Percentiles rank a stretch among this genome's conserved stretches.
These are phyloP conservation scores for Quercus dentata DNA, from an alignment of 306 rosid species.

Conservation along the genomic window DNA sequence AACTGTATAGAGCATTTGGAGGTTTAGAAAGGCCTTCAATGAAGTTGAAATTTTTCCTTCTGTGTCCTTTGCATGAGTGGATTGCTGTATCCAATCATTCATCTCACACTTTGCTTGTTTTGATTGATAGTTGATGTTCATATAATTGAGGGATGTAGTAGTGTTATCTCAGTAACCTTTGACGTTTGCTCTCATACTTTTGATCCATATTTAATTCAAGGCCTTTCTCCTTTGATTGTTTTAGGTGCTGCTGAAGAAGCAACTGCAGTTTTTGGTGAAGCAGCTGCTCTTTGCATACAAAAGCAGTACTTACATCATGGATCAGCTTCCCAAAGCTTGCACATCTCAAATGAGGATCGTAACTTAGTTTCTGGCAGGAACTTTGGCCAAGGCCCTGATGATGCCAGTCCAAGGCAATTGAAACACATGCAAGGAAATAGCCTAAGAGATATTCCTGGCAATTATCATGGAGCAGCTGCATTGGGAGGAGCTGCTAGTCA, in stretches of 20 bases:
- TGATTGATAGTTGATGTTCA: neutral
- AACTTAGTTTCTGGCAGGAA: conserved; percentile 53
- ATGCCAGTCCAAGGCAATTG: conserved; percentile 60
- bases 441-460: conserved; percentile 71
- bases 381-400: conserved; percentile 47
- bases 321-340: conserved; percentile 45
- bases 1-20: too few relatives aligned
- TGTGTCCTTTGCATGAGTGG: too few relatives aligned
- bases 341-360: conserved; percentile 53
- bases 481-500: conserved; percentile 69
- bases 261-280: conserved; percentile 81
- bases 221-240: conserved; percentile 19
- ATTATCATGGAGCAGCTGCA: conserved; percentile 50
- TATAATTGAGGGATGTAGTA: neutral
- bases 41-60: too few relatives aligned
- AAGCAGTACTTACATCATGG: conserved; percentile 68
- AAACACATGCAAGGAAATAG: conserved; percentile 64
- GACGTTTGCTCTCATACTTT: neutral
- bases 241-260: conserved; percentile 98
- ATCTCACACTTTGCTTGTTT: too few relatives aligned
- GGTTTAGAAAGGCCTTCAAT: too few relatives aligned
- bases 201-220: neutral
- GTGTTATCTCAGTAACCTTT: neutral
- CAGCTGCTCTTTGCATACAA: conserved; percentile 81
- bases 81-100: too few relatives aligned